Evolutionary conservation across 2,329 filamentous ascomycete genomes (phyloP).

Genomic region (Parastagonospora nodorum): DNA sequence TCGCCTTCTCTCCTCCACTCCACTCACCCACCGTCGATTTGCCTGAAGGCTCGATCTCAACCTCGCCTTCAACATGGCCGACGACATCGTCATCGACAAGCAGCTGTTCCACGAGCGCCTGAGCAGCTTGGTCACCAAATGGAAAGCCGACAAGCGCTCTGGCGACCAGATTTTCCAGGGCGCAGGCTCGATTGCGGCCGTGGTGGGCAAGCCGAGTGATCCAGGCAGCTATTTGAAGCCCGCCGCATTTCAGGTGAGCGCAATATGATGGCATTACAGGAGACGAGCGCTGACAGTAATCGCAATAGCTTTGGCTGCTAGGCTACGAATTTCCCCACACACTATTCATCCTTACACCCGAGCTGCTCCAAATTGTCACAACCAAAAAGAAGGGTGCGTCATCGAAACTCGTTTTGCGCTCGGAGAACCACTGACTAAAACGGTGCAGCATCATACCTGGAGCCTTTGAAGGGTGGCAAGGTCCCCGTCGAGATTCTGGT

Average conservation of each 20-base stretch:
- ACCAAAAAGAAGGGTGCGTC: constrained; percentile 90
- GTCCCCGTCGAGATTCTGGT: constrained; percentile 91
- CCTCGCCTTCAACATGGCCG: constrained; percentile 57
- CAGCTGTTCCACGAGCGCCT: constrained; percentile 92
- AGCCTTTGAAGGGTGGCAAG: constrained; percentile 88
- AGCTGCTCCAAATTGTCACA: constrained; percentile 88
- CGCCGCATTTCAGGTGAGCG: constrained; percentile 87
- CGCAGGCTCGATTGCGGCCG: constrained; percentile 81
- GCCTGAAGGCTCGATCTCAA: constrained; percentile 19
- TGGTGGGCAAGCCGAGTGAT: constrained; percentile 91
- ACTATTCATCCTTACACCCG: constrained; percentile 86
- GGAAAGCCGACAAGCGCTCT: constrained; percentile 94
- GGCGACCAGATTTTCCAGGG: constrained; percentile 85
- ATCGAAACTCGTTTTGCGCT: neutral
- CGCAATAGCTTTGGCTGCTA: constrained; percentile 86
- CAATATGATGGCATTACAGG: neutral
- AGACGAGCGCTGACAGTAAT: constrained; percentile 28
- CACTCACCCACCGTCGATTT: constrained; percentile 20
- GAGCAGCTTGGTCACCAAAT: constrained; percentile 82
- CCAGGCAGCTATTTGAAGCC: constrained; percentile 89
- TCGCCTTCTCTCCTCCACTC: constrained; percentile 16
- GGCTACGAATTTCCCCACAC: constrained; percentile 99
- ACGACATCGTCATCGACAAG: constrained; percentile 90
- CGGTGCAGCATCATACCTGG: constrained; percentile 80
- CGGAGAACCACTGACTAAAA: constrained; percentile 42